These are phyloP conservation scores for Chaetomium tenue DNA, from an alignment of 495 filamentous ascomycete genomes.

Conservation along the genomic window DNA sequence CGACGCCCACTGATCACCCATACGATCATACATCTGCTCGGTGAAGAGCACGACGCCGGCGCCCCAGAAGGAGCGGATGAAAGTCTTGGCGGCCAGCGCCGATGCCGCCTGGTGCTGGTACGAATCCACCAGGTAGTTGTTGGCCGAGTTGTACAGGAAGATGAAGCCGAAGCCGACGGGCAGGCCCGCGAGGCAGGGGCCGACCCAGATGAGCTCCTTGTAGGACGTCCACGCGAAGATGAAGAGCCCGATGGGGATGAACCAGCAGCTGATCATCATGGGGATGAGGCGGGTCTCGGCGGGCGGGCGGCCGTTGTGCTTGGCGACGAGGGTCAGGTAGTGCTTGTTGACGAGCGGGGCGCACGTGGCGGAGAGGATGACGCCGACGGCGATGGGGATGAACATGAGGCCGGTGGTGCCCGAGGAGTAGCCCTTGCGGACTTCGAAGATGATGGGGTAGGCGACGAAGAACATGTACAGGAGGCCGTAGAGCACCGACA, in stretches of 20 bases:
- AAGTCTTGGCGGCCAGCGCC: slow-evolving; percentile 82
- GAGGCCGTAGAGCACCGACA: slow-evolving; percentile 74
- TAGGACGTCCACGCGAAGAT: slow-evolving; percentile 85
- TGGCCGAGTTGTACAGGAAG: slow-evolving; percentile 80
- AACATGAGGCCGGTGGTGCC: slow-evolving; percentile 79
- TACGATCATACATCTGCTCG: slow-evolving; percentile 70
- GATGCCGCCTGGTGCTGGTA: slow-evolving; percentile 85
- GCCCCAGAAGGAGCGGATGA: slow-evolving; percentile 75
- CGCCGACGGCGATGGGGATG: slow-evolving; percentile 67
- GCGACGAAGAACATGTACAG: slow-evolving; percentile 84
- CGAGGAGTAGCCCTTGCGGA: slow-evolving; percentile 69
- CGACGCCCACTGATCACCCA: slow-evolving; percentile 75
- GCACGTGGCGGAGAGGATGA: slow-evolving; percentile 62
- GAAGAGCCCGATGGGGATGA: slow-evolving; percentile 72
- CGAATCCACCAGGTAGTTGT: slow-evolving; percentile 79
- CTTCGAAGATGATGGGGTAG: slow-evolving; percentile 75
- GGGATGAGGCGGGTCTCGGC: slow-evolving; percentile 75
- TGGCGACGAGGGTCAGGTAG: slow-evolving; percentile 60
- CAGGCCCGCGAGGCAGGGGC: slow-evolving; percentile 68
- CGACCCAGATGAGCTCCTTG: slow-evolving; percentile 62
- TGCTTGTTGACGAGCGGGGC: slow-evolving; percentile 72
- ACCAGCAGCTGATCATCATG: slow-evolving; percentile 84
- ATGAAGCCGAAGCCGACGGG: slow-evolving; percentile 84
- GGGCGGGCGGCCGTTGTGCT: slow-evolving; percentile 66
- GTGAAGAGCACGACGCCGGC: slow-evolving; percentile 74